Evolutionary conservation across 2,329 filamentous ascomycete genomes (phyloP), one percentile per base, ranked within the genome.

Genomic region (Fusarium duplospermum): DNA sequence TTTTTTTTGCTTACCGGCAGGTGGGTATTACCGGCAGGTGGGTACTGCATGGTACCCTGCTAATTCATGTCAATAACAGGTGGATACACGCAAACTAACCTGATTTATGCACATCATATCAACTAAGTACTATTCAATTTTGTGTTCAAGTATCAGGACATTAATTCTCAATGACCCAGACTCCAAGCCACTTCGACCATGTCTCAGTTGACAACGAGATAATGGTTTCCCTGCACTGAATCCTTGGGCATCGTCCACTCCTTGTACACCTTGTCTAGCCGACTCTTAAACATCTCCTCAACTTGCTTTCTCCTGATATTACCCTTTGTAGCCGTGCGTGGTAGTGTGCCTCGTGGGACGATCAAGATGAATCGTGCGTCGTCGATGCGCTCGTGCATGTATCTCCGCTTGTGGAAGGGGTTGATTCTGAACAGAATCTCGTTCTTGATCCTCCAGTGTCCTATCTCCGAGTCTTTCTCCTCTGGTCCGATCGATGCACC

Each of bases 371-470:
- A 68, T 2, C 68, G 64, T 3, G 56, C 47, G 4, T 77, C 63
- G 4, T 62, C 64, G 4, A 78, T 66, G 2, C 76, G 66, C 22
- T 78, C 76, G 20, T 77, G 74, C 8, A 64, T 61, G 31, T 78
- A 78, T 38, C 74, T 66, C 8, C 74, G 66, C 33, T 70, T 54
- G 20, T 78, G 76, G 6, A 78, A 78, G 0, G 76, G 74, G 0
- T 64, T 31, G 8, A 78, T 76, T 18, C 76, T 67, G 2, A 35
- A 11, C 1, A 77, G 11, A 2, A 77, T 70, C 4, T 74, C 66
- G 2, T 64, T 40, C 35, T 66, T 70, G 16, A 77, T 13, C 5
- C 42, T 36, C 2, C 35, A 52, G 2, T 29, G 20, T 0, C 50
- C 14, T 13, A 6, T n/a, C 14, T 20, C 16, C 3, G 11, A 2